phyloP scores from a whole-genome alignment of 768 basidiomycete genomes.

The Lactifluus volemus region DNA sequence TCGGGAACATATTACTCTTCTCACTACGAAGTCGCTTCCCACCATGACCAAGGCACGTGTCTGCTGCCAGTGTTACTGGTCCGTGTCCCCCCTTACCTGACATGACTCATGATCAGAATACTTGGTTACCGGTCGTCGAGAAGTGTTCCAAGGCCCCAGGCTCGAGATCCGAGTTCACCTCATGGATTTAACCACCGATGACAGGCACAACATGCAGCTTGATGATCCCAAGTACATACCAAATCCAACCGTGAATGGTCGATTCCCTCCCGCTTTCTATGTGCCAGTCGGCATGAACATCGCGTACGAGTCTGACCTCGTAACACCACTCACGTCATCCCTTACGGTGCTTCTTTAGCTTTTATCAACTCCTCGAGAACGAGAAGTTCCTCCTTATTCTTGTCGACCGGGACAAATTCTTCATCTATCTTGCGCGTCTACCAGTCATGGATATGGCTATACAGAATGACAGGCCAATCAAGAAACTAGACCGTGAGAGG shows the following conservation, averaged over 20 bases:
- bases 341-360: neutral
- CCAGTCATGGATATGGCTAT: neutral
- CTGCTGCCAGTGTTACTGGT: neutral
- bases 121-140: constrained; percentile 1
- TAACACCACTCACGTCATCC: neutral
- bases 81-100: neutral
- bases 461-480: neutral
- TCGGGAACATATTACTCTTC: neutral
- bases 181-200: constrained; percentile 6
- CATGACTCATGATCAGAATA: neutral
- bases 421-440: constrained; percentile 11
- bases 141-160: neutral
- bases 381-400: constrained; percentile 12
- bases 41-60: neutral
- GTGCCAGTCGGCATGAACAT: neutral
- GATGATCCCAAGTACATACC: constrained; percentile 1
- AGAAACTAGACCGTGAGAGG: constrained; percentile 34
- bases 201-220: constrained; percentile 7
- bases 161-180: neutral
- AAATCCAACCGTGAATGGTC: neutral
- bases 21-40: neutral
- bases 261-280: neutral
- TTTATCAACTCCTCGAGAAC: constrained; percentile 13
- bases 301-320: neutral
- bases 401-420: neutral